Conservation (phyloP, 1,139 yeast species). For the Casaregolazyma suthepensis region DNA sequence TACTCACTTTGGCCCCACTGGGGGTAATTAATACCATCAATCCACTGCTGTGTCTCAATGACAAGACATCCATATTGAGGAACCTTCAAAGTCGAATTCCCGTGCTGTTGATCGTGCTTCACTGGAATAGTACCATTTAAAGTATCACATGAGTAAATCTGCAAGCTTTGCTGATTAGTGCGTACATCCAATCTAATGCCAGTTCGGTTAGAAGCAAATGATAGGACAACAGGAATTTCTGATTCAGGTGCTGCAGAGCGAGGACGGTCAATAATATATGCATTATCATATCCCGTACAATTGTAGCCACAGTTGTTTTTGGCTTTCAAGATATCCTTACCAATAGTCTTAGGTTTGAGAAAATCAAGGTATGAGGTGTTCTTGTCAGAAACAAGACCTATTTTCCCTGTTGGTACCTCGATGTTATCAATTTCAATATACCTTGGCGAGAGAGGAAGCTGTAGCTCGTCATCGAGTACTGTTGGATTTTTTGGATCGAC, state of each 20-base stretch:
- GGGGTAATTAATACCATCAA: conserved; percentile 13
- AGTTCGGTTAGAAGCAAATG: conserved; percentile 8
- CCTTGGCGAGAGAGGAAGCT: conserved; percentile 12
- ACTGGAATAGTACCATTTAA: conserved; percentile 9
- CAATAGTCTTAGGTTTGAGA: conserved; percentile 12
- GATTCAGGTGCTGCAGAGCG: conserved; percentile 5
- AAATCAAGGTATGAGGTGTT: conserved; percentile 9
- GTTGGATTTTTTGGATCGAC: conserved; percentile 11
- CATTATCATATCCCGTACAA: conserved; percentile 13
- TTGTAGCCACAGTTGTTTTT: conserved; percentile 7
- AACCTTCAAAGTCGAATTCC: conserved; percentile 1
- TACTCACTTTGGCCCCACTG: conserved; percentile 11
- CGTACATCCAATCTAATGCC: conserved; percentile 14
- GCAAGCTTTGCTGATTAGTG: conserved; percentile 13
- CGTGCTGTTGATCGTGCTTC: conserved; percentile 13
- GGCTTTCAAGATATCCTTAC: conserved; percentile 11
- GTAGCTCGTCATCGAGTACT: conserved; percentile 10
- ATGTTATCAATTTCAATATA: conserved; percentile 11
- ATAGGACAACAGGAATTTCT: conserved; percentile 2
- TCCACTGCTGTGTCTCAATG: conserved; percentile 14
- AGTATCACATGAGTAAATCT: conserved; percentile 11
- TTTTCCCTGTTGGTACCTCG: conserved; percentile 14
- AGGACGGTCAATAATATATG: conserved; percentile 12
- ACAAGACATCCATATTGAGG: conserved; percentile 14
- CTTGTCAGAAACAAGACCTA: conserved; percentile 8